These are phyloP conservation scores for Colletotrichum zoysiae DNA, from an alignment of 2,329 filamentous ascomycete species.

Conservation along the genomic window DNA sequence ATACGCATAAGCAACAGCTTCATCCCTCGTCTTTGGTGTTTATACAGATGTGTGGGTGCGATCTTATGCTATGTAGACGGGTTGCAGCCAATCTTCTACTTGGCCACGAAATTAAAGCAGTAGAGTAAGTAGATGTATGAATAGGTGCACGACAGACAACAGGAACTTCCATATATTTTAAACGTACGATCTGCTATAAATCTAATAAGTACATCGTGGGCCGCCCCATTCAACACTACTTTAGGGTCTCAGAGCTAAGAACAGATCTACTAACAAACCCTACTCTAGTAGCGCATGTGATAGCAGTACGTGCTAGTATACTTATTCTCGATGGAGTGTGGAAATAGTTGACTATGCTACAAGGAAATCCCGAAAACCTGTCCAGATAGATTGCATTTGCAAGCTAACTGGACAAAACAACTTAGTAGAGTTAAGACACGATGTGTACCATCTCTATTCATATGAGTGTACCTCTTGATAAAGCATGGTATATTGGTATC, in stretches of 20 bases:
- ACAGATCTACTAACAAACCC: background rate
- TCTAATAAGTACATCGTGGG: too few species aligned
- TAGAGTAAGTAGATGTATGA: too few species aligned
- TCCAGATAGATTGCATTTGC: background rate
- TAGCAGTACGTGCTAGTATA: background rate
- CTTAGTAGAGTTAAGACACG: background rate
- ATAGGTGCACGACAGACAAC: too few species aligned
- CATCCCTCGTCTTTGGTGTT: too few species aligned
- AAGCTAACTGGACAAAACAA: background rate
- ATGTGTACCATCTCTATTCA: background rate
- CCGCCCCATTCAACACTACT: background rate
- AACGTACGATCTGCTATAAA: too few species aligned
- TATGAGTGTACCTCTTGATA: background rate
- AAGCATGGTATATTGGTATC: slow-evolving; percentile 20
- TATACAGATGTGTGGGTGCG: background rate
- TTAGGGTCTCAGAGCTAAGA: too few species aligned
- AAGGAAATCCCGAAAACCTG: background rate
- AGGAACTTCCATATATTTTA: too few species aligned
- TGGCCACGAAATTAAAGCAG: too few species aligned
- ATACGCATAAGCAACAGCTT: background rate
- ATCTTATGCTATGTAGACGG: too few species aligned
- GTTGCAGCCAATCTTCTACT: too few species aligned
- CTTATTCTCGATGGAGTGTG: background rate
- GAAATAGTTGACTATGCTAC: background rate
- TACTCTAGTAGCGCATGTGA: background rate